Evolutionary conservation across 306 rosid species (phyloP).

Genomic region (Acacia acuminata): DNA sequence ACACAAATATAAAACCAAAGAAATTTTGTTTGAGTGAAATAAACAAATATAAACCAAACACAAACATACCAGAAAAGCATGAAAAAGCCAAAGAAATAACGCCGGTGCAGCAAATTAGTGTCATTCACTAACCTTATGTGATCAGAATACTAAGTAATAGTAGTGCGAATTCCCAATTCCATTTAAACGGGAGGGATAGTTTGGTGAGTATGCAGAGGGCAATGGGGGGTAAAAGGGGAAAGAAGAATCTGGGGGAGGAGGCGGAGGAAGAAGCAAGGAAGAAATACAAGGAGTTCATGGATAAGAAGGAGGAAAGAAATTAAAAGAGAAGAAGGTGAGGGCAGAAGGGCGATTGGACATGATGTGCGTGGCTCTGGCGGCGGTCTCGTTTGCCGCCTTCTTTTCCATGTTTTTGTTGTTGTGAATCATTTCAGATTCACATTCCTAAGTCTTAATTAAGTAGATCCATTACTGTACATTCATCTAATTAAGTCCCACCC

Average conservation of each 20-base stretch:
- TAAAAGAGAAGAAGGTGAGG: slow-evolving; percentile 46
- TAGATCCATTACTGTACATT: too few relatives aligned
- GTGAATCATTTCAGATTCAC: neutral
- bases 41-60: too few relatives aligned
- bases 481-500: too few relatives aligned
- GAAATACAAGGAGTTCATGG: slow-evolving; percentile 42
- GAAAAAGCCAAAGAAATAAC: too few relatives aligned
- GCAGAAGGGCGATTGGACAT: slow-evolving; percentile 69
- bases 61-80: too few relatives aligned
- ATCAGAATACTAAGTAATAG: too few relatives aligned
- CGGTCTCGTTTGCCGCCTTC: slow-evolving; percentile 35
- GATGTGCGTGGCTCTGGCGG: slow-evolving; percentile 51
- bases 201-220: slow-evolving; percentile 63
- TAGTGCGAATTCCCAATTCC: too few relatives aligned
- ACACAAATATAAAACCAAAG: too few relatives aligned
- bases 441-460: too few relatives aligned
- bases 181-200: slow-evolving; percentile 70
- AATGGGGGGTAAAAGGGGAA: slow-evolving; percentile 55
- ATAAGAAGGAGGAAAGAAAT: slow-evolving; percentile 49
- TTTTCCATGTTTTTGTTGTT: slow-evolving; percentile 38
- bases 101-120: too few relatives aligned
- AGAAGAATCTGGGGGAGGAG: neutral
- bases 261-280: slow-evolving; percentile 37
- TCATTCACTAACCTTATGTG: too few relatives aligned
- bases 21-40: too few relatives aligned